phyloP scores from a whole-genome alignment of 257 asterid genomes.

The Galeopsis tetrahit region DNA sequence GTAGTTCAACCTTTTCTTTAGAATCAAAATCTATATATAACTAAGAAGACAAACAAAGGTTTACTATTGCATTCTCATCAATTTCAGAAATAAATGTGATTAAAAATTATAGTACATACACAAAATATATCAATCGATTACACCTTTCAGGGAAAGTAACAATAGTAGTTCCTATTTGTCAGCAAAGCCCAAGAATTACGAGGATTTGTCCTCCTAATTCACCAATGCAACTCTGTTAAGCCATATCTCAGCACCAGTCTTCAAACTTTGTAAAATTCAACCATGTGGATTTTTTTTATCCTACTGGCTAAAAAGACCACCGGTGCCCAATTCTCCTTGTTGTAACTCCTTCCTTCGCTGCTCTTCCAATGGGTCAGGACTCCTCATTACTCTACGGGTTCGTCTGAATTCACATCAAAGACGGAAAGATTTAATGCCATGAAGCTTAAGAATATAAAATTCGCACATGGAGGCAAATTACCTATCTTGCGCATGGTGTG shows the following conservation, averaged over 20 bases:
- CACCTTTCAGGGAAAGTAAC: slow-evolving; percentile 56
- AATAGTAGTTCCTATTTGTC: slow-evolving; percentile 34
- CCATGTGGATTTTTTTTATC: slow-evolving; percentile 5
- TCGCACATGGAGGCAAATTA: slow-evolving; percentile 22
- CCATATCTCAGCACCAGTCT: slow-evolving; percentile 50
- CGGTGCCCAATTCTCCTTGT: slow-evolving; percentile 70
- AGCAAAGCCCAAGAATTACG: slow-evolving; percentile 34
- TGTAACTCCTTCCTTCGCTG: slow-evolving; percentile 73
- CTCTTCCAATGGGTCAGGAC: slow-evolving; percentile 88
- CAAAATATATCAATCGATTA: slow-evolving; percentile 47
- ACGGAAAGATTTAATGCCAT: neutral
- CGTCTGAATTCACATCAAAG: slow-evolving; percentile 51
- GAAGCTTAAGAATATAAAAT: neutral
- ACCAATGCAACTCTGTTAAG: slow-evolving; percentile 49
- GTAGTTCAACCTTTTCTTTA: slow-evolving; percentile 1
- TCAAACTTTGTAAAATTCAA: slow-evolving; percentile 36
- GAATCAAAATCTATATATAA: slow-evolving; percentile 47
- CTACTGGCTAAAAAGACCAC: slow-evolving; percentile 88
- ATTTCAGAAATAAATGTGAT: slow-evolving; percentile 33
- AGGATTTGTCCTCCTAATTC: slow-evolving; percentile 46
- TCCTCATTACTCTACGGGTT: slow-evolving; percentile 60
- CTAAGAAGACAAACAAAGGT: slow-evolving; percentile 30
- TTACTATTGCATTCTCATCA: slow-evolving; percentile 41
- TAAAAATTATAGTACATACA: slow-evolving; percentile 62
- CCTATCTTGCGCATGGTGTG: slow-evolving; percentile 89